phyloP scores from a whole-genome alignment of 2,329 filamentous ascomycete genomes.

The Didymella exigua region DNA sequence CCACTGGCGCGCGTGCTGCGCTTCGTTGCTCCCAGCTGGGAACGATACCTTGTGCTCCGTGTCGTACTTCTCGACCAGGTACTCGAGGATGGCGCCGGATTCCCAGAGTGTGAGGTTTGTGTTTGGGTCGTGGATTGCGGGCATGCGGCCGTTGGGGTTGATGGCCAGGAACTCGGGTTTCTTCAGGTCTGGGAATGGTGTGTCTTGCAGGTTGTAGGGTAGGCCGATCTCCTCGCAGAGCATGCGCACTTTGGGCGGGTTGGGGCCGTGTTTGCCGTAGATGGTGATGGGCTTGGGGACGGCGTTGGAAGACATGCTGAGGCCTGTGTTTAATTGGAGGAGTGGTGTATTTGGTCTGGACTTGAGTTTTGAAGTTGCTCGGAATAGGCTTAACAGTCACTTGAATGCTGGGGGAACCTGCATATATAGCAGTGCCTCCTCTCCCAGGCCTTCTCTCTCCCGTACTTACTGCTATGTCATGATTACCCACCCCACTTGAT shows the following conservation, averaged over 20 bases:
- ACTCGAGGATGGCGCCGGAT: conserved; percentile 53
- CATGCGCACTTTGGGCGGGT: conserved; percentile 54
- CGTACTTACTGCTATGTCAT: too few relatives aligned
- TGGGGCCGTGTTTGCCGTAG: conserved; percentile 41
- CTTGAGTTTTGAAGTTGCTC: not conserved
- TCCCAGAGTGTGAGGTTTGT: conserved; percentile 52
- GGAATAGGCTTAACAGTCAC: not conserved
- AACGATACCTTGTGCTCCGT: conserved; percentile 48
- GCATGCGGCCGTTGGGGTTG: conserved; percentile 52
- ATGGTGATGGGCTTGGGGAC: conserved; percentile 30
- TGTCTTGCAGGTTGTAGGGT: conserved; percentile 47
- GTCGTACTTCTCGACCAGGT: conserved; percentile 55
- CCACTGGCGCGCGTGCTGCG: conserved; percentile 52
- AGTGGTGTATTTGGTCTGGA: too few relatives aligned
- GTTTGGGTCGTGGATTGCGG: conserved; percentile 56
- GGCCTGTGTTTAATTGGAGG: not conserved
- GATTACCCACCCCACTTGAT: not conserved
- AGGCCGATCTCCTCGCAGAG: conserved; percentile 53
- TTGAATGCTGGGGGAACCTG: not conserved
- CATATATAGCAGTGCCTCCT: too few relatives aligned
- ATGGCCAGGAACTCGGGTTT: conserved; percentile 45
- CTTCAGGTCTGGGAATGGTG: conserved; percentile 51
- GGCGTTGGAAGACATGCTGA: conserved; percentile 12
- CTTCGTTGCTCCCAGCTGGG: conserved; percentile 39
- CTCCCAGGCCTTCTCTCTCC: not conserved